These are phyloP conservation scores for Acidiella bohemica DNA, from an alignment of 495 filamentous ascomycete species.

Conservation along the genomic window DNA sequence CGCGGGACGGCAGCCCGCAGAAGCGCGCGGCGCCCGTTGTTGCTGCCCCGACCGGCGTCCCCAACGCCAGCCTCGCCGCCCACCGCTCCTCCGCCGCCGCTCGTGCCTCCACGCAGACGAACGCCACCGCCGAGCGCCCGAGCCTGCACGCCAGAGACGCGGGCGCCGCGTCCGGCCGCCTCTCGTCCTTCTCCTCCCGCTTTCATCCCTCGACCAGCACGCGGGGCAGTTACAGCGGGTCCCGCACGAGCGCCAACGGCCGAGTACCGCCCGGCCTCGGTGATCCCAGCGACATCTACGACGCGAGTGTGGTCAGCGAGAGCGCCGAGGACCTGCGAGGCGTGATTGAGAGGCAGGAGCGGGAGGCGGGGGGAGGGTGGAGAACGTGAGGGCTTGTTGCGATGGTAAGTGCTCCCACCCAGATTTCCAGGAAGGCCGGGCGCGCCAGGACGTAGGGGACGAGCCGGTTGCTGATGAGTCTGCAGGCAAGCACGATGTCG, in stretches of 20 bases:
- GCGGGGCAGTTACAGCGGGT: conserved; percentile 7
- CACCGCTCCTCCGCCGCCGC: background rate
- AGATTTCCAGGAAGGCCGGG: too few species aligned
- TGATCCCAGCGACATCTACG: conserved; percentile 37
- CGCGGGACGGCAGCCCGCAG: conserved; percentile 42
- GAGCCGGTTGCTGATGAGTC: conserved; percentile 1
- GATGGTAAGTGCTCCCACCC: conserved; percentile 54
- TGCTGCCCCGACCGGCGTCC: conserved; percentile 29
- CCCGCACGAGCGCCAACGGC: background rate
- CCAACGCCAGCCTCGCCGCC: conserved; percentile 27
- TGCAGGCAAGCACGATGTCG: conserved; percentile 23
- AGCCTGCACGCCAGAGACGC: background rate
- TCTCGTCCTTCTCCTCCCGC: conserved; percentile 24
- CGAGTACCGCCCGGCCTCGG: background rate
- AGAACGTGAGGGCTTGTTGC: conserved; percentile 94
- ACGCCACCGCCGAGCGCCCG: background rate
- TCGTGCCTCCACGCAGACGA: background rate
- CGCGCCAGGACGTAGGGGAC: background rate
- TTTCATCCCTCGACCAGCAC: conserved; percentile 14
- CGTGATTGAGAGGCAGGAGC: conserved; percentile 61
- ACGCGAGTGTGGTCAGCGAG: conserved; percentile 56
- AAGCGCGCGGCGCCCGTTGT: conserved; percentile 18
- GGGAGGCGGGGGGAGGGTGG: conserved; percentile 61
- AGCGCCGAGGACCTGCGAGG: conserved; percentile 68
- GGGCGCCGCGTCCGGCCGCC: conserved; percentile 23